Base-by-base conservation (phyloP, 225 moss, liverwort and hornwort genomes). In the Takakia lepidozioides region DNA sequence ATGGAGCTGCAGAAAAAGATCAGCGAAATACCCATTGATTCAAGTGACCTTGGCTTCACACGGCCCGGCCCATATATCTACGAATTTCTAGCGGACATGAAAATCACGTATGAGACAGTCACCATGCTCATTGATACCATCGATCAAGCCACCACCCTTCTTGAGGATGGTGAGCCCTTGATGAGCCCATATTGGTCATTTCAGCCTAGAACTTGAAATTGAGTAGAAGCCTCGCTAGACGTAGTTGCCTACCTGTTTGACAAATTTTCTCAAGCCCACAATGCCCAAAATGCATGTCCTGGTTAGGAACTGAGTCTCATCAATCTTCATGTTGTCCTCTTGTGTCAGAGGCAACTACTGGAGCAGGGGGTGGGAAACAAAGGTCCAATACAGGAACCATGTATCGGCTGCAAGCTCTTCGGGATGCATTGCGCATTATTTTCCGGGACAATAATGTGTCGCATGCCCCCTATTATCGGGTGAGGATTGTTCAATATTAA, bases 1-100 rank as follows among this genome's bases (percentile, higher is more conserved):
- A 75, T 87, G 50, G 95, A 98, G 75, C 76, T 98, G 53, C 87
- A 98, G 72, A 90, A 78, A 68, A 87, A 78, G 61, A 91, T 98
- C 26, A 85, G 73, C 16, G 85, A 98, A 50, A 63, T 98, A 24
- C 63, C 69, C 32, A 80, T 98, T 48, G 75, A 68, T 46, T 83
- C 91, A 17, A 36, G 23, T 48, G 95, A 98, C 29, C 44, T 78
- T 53, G 95, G 95, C n/a, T 87, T 85, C 54, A 91, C 95, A 48
- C 82, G 87, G 30, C 83, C 87, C 8, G 95, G 95, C 42, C 58
- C 87, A 40, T 98, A 78, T 52, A 98, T 98, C 24, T 98, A 78
- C 59, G 95, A 98, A 53, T 91, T 98, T 72, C 48, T 98, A 49
- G 87, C 82, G 55, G 73, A 84, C 27, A 91, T 98, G 56, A 98